These are phyloP conservation scores for Coix lacrymajobi DNA, from an alignment of 176 grass and related monocot species.

Conservation along the genomic window DNA sequence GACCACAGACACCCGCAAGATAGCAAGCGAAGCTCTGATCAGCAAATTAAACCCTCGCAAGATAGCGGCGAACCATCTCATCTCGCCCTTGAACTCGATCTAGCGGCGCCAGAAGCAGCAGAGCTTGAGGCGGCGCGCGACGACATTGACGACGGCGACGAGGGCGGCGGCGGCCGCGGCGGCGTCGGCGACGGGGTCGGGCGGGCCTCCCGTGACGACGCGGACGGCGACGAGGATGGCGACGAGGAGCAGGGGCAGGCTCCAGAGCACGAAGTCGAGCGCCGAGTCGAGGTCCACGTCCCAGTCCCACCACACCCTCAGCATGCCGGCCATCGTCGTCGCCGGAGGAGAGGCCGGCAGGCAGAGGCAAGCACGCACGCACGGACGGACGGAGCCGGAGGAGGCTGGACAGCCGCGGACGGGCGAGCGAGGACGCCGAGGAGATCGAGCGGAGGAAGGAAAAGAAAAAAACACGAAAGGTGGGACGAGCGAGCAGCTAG, in stretches of 20 bases:
- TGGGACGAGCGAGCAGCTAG: background rate
- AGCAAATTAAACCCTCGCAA: background rate
- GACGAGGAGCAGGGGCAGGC: conserved; percentile 1
- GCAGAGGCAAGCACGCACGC: too few relatives aligned
- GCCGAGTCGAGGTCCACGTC: background rate
- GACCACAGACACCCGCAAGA: background rate
- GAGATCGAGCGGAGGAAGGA: too few relatives aligned
- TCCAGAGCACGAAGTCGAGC: background rate
- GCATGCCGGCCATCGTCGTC: background rate
- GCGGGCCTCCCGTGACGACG: background rate
- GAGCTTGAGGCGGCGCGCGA: background rate
- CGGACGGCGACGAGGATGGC: background rate
- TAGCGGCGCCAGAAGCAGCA: background rate
- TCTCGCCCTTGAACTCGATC: background rate
- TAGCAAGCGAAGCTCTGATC: background rate
- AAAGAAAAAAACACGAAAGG: too few relatives aligned
- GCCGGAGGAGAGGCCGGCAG: too few relatives aligned
- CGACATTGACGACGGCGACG: background rate
- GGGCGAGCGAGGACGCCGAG: background rate
- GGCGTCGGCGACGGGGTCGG: conserved; percentile 9
- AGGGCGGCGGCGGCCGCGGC: background rate
- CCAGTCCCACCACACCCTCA: background rate
- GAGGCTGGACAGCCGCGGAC: background rate
- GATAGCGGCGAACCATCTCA: background rate
- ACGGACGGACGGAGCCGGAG: too few relatives aligned